Base-by-base conservation (phyloP, 176 grass and related monocot genomes). In the Chrysopogon serrulatus region DNA sequence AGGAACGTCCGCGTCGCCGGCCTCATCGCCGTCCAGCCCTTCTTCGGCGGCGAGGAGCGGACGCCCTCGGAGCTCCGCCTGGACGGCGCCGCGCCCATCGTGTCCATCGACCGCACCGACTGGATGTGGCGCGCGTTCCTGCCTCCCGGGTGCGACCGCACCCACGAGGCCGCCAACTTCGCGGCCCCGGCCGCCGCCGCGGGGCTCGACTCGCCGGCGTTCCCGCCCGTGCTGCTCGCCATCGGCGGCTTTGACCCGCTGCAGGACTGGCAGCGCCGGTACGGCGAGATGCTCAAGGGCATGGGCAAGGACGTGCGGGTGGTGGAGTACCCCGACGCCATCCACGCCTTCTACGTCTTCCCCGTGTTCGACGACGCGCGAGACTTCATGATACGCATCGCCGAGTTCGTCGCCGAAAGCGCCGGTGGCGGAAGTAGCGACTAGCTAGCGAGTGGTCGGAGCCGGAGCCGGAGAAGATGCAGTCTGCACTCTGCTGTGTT, bases 101-200 rank as follows among this genome's bases (percentile, higher is more conserved):
- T 95, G 48, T 86, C 74, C 12, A 1, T 79, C 16, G 12, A 75
- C 1, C 86, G 85, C 31, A 73, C 88, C 54, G 90, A 98, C 87
- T 98, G 95, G 95, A 51, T 93, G 65, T 98, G 95, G 95, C 87
- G 80, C 57, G 95, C 86, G 41, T 98, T 98, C 87, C 86, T 98
- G 34, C 95, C 95, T 10, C 78, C 84, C 8, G 90, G 88, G n/a
- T 70, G 78, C 0, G 84, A 90, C 80, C 63, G 87, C 17, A 83
- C 80, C 71, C 95, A 98, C 60, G 86, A 91, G 83, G 92, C 84
- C 15, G 42, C 40, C 14, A 72, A 45, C 69, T 72, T 72, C 43
- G 21, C 87, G 6, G 0, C 1, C 42, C 54, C 3, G 18, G 69
- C 23, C 68, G 70, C 83, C 18, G 86, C 65, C 6, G 71, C 73